Percentiles rank a stretch among this genome's conserved stretches.
Conservation (phyloP, 768 basidiomycete genomes). For the Suillus discolor region DNA sequence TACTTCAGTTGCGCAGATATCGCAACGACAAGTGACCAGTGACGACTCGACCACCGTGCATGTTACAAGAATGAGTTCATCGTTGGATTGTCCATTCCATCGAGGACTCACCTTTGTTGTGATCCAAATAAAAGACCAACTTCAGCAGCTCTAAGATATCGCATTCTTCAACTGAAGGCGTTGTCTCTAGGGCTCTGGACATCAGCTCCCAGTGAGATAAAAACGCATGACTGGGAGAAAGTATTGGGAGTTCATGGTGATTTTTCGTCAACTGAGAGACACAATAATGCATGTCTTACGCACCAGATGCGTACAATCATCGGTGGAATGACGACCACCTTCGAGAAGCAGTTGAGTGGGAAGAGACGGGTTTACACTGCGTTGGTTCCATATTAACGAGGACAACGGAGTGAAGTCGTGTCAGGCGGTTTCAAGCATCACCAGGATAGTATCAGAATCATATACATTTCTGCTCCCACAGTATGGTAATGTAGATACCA, state of each 20-base stretch:
- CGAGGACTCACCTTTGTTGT: slow-evolving; percentile 60
- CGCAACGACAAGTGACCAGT: background rate
- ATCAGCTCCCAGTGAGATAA: background rate
- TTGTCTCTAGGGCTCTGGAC: background rate
- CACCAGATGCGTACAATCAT: too few relatives aligned
- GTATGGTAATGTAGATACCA: background rate
- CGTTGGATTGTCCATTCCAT: background rate
- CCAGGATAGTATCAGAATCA: background rate
- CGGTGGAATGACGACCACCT: too few relatives aligned
- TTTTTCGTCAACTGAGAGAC: too few relatives aligned
- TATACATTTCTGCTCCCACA: background rate
- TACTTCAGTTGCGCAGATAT: background rate
- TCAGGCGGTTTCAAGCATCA: background rate
- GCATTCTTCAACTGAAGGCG: background rate
- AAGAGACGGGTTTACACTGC: background rate
- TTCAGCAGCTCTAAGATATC: background rate
- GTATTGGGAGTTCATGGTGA: too few relatives aligned
- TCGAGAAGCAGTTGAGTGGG: too few relatives aligned
- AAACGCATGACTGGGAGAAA: too few relatives aligned
- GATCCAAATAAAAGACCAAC: background rate
- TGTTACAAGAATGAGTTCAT: slow-evolving; percentile 27
- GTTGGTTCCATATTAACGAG: background rate
- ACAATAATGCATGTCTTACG: too few relatives aligned
- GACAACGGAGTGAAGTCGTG: background rate
- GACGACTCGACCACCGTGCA: slow-evolving; percentile 90